phyloP scores from a whole-genome alignment of 495 filamentous ascomycete species.

The Parathielavia hyrcaniae region DNA sequence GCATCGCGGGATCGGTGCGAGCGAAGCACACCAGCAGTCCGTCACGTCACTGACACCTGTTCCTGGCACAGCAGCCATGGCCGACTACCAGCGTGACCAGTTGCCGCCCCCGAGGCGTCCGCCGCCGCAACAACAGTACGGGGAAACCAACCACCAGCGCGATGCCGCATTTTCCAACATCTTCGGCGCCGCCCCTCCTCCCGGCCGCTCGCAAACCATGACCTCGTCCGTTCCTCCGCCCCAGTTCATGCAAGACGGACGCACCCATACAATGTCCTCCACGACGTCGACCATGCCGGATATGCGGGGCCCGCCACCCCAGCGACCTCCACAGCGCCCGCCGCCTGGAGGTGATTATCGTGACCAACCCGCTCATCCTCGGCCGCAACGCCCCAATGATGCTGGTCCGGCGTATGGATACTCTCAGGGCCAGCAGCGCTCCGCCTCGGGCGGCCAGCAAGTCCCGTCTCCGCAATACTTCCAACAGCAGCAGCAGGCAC shows the following conservation, averaged over 20 bases:
- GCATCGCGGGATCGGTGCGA: constrained; percentile 2
- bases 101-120: constrained; percentile 51
- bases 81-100: constrained; percentile 78
- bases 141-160: constrained; percentile 67
- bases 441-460: constrained; percentile 42
- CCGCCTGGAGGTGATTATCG: constrained; percentile 48
- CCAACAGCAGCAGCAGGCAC: constrained; percentile 36
- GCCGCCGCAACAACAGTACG: constrained; percentile 27
- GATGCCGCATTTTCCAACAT: constrained; percentile 96
- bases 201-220: constrained; percentile 84
- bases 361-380: constrained; percentile 25
- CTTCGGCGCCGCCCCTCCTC: constrained; percentile 80
- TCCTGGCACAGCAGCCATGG: constrained; percentile 50
- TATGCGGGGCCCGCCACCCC: constrained; percentile 53
- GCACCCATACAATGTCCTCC: constrained; percentile 85
- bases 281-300: constrained; percentile 62
- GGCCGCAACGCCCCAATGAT: constrained; percentile 39
- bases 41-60: constrained; percentile 8
- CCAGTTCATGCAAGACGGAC: constrained; percentile 48
- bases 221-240: constrained; percentile 54
- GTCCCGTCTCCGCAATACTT: constrained; percentile 36
- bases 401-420: constrained; percentile 48
- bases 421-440: constrained; percentile 47
- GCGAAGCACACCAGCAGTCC: background rate
- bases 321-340: constrained; percentile 59